Conservation (phyloP, 169 alveolate species). For the Blepharisma undulans region DNA sequence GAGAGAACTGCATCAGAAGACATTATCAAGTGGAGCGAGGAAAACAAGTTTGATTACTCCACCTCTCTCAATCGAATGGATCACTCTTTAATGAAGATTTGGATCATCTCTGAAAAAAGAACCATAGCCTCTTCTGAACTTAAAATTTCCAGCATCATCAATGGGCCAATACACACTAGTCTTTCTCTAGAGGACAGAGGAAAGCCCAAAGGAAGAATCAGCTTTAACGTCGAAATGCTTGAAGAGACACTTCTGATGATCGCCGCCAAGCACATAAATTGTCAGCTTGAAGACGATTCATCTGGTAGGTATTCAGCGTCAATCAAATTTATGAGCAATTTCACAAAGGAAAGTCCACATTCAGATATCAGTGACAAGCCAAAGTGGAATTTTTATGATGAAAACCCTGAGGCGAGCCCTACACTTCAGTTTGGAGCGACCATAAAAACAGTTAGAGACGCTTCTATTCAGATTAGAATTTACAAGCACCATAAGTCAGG, state of each 20-base stretch:
- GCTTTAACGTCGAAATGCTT: conserved; percentile 7
- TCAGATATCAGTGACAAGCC: neutral
- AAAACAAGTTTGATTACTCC: neutral
- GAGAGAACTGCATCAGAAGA: neutral
- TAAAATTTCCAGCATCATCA: neutral
- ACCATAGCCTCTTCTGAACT: neutral
- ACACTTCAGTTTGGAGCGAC: neutral
- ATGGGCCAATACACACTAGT: conserved; percentile 12
- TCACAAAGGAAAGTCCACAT: neutral
- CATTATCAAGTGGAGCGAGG: neutral
- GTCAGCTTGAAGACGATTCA: neutral
- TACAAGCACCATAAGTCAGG: neutral
- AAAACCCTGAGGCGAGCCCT: neutral
- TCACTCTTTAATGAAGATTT: neutral
- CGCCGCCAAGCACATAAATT: neutral
- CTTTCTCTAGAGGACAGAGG: neutral
- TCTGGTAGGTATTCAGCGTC: neutral
- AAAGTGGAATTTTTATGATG: conserved; percentile 2
- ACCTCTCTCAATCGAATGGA: neutral
- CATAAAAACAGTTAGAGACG: conserved; percentile 3
- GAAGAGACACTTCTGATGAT: neutral
- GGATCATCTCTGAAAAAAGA: neutral
- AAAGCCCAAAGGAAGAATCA: neutral
- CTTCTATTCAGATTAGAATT: neutral
- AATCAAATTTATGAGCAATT: neutral